phyloP scores from a whole-genome alignment of 208 protist species.

The Acanthamoeba triangularis region DNA sequence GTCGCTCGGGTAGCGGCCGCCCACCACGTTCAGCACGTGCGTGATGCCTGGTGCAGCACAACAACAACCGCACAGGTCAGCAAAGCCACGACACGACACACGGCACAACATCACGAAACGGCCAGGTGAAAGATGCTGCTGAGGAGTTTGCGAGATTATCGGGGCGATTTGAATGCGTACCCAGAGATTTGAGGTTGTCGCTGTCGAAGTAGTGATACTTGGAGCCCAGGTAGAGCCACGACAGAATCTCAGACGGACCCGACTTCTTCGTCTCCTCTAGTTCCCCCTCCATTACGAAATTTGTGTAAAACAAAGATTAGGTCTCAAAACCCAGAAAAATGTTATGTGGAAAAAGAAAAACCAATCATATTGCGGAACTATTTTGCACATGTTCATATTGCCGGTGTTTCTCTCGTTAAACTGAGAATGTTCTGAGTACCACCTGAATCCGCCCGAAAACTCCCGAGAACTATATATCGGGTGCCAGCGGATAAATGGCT shows the following conservation, averaged over 20 bases:
- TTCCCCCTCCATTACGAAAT: no score
- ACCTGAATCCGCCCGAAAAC: no score
- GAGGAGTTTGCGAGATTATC: neutral
- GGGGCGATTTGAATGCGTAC: neutral
- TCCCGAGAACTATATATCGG: no score
- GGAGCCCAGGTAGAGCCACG: conserved; percentile 58
- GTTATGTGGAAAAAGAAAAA: no score
- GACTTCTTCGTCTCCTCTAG: neutral
- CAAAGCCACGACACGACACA: neutral
- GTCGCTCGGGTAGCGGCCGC: conserved; percentile 49
- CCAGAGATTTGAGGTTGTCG: neutral
- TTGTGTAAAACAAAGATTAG: no score
- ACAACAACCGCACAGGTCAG: neutral
- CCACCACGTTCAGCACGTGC: conserved; percentile 60
- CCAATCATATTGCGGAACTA: no score
- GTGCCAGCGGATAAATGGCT: no score
- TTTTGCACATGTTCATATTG: no score
- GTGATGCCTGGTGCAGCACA: neutral
- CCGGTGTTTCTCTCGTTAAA: no score
- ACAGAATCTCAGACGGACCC: conserved; percentile 37
- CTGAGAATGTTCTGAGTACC: no score
- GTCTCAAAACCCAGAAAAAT: no score
- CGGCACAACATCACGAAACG: no score
- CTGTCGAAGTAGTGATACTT: conserved; percentile 64
- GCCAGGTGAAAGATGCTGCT: neutral